Evolutionary conservation across 1,139 yeast genomes (phyloP).

Genomic region (Debaryomyces robertsiae): DNA sequence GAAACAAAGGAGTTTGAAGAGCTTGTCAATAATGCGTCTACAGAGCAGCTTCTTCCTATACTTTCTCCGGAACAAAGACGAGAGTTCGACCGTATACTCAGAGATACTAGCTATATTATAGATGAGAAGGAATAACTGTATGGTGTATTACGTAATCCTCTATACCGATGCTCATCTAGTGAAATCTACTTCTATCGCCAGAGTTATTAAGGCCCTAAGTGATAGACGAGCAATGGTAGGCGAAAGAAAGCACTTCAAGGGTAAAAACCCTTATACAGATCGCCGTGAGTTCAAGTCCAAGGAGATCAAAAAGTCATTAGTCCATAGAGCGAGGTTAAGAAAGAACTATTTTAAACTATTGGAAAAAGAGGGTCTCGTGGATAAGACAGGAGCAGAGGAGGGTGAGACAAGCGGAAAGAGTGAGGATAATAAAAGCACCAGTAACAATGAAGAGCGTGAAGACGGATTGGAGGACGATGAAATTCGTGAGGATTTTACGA

Average conservation of each 20-base stretch:
- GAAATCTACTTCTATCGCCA: neutral
- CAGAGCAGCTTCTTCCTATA: constrained; percentile 10
- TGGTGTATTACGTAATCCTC: no score
- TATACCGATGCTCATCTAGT: constrained; percentile 15
- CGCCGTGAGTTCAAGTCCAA: constrained; percentile 44
- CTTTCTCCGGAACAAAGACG: constrained; percentile 12
- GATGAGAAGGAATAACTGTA: constrained; percentile 11
- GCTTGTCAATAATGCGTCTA: constrained; percentile 8
- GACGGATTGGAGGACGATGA: no score
- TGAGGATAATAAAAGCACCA: constrained; percentile 2
- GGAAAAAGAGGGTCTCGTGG: constrained; percentile 60
- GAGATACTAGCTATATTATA: constrained; percentile 7
- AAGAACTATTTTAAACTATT: constrained; percentile 79
- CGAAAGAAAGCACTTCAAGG: constrained; percentile 10
- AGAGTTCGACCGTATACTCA: constrained; percentile 10
- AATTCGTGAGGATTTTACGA: neutral
- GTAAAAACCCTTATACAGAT: constrained; percentile 36
- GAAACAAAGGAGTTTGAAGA: constrained; percentile 12
- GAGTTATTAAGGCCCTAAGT: neutral
- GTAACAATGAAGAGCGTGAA: no score
- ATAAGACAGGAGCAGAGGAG: constrained; percentile 12
- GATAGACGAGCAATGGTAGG: constrained; percentile 8
- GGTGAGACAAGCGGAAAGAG: constrained; percentile 12
- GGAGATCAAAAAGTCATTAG: constrained; percentile 75
- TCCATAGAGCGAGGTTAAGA: constrained; percentile 81